phyloP scores from a whole-genome alignment of 805 yeast species.

The Komagataella mondaviorum region DNA sequence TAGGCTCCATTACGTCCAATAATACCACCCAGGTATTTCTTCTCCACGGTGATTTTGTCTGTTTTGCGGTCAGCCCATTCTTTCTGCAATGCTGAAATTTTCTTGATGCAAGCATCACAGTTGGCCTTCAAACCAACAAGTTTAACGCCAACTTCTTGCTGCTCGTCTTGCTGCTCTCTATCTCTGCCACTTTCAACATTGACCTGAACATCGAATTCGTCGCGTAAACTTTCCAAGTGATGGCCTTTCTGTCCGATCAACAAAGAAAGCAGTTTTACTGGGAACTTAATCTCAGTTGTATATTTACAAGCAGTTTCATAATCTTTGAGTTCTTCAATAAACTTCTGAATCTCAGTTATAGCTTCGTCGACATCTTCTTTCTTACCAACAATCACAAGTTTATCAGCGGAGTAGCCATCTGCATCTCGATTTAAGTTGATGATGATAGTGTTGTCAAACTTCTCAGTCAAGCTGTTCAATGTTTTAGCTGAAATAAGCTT shows the following conservation, averaged over 20 bases:
- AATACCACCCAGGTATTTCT: slow-evolving; percentile 63
- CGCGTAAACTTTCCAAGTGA: slow-evolving; percentile 51
- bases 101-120: slow-evolving; percentile 56
- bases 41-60: slow-evolving; percentile 54
- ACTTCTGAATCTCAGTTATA: slow-evolving; percentile 33
- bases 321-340: slow-evolving; percentile 33
- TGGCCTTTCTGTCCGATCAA: slow-evolving; percentile 87
- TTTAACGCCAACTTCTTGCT: slow-evolving; percentile 31
- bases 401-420: slow-evolving; percentile 26
- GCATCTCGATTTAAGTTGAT: slow-evolving; percentile 36
- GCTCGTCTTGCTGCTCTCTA: slow-evolving; percentile 12
- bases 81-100: slow-evolving; percentile 45
- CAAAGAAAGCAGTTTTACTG: slow-evolving; percentile 56
- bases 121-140: slow-evolving; percentile 71
- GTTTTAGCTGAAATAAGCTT: slow-evolving; percentile 20
- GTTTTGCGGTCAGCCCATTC: slow-evolving; percentile 75
- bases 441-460: slow-evolving; percentile 18
- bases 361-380: slow-evolving; percentile 46
- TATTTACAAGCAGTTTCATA: slow-evolving; percentile 25
- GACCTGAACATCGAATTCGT: slow-evolving; percentile 61
- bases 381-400: slow-evolving; percentile 59
- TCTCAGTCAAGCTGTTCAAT: slow-evolving; percentile 7
- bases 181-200: slow-evolving; percentile 53
- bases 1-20: slow-evolving; percentile 78
- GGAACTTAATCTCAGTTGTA: slow-evolving; percentile 40